Evolutionary conservation across 805 yeast species (phyloP).

Genomic region (Hanseniaspora taiwanica): DNA sequence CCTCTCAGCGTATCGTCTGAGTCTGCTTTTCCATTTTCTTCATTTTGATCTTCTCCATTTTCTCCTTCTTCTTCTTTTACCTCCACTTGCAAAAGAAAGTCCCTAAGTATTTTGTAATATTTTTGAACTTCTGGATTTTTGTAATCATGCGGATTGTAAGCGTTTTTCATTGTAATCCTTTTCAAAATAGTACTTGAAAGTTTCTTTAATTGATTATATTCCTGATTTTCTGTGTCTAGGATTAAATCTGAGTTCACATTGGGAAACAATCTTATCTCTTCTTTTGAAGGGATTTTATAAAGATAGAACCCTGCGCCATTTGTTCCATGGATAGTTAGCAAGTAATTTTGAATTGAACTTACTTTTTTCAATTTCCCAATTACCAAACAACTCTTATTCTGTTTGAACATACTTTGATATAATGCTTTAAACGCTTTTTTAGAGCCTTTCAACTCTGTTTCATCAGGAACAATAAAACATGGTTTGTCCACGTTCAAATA

Average conservation of each 20-base stretch:
- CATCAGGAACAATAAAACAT: conserved; percentile 55
- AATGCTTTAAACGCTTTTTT: conserved; percentile 52
- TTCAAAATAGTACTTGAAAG: conserved; percentile 21
- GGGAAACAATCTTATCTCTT: conserved; percentile 63
- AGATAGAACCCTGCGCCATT: conserved; percentile 46
- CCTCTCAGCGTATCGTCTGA: conserved; percentile 4
- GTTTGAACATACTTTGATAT: conserved; percentile 42
- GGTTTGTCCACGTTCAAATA: conserved; percentile 43
- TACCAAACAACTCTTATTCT: conserved; percentile 46
- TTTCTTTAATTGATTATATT: conserved; percentile 14
- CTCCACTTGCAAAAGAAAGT: conserved; percentile 48
- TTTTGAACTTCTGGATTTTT: conserved; percentile 57
- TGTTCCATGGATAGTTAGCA: conserved; percentile 40
- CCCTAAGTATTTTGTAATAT: conserved; percentile 51
- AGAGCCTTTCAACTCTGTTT: conserved; percentile 47
- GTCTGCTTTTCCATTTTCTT: conserved; percentile 1
- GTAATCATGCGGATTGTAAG: conserved; percentile 44
- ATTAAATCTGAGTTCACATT: too few species aligned
- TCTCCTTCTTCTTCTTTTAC: conserved; percentile 14
- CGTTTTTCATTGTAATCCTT: conserved; percentile 31
- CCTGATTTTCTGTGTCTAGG: too few species aligned
- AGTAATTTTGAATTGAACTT: conserved; percentile 43
- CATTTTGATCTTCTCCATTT: conserved; percentile 2
- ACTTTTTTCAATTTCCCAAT: conserved; percentile 50
- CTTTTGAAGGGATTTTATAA: conserved; percentile 56